A percentile compares a stretch with the other conserved stretches of the same genome.
phyloP scores from a whole-genome alignment of 78 protist species.

The Protostelium mycophagum region DNA sequence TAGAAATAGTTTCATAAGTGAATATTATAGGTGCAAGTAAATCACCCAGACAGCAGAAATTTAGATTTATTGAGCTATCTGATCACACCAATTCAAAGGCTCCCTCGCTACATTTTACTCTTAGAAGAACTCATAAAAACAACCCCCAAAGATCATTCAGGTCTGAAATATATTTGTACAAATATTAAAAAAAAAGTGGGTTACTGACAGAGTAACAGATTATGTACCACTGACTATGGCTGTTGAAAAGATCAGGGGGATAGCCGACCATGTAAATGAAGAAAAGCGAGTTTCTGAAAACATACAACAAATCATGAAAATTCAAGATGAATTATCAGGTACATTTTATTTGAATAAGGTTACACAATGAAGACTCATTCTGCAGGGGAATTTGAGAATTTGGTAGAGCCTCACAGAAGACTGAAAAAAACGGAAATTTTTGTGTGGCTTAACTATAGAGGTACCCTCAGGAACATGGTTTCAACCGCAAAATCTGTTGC shows the following conservation, averaged over 20 bases:
- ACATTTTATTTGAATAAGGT: too few relatives aligned
- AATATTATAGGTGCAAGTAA: neutral
- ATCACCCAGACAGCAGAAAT: neutral
- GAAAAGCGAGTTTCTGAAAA: neutral
- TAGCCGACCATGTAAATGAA: neutral
- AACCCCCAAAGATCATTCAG: slow-evolving; percentile 28
- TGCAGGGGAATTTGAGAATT: neutral
- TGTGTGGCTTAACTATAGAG: neutral
- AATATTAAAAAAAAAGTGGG: too few relatives aligned
- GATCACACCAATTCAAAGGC: slow-evolving; percentile 48
- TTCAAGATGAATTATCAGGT: neutral
- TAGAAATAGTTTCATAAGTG: neutral
- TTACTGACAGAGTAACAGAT: slow-evolving; percentile 19
- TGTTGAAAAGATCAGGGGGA: slow-evolving; percentile 33
- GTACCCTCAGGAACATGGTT: neutral
- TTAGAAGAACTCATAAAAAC: slow-evolving; percentile 37
- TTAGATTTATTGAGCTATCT: slow-evolving; percentile 28
- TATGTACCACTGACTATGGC: slow-evolving; percentile 28
- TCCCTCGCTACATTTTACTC: slow-evolving; percentile 46
- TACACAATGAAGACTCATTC: neutral
- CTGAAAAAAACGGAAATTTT: neutral
- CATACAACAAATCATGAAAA: neutral
- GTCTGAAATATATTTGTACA: slow-evolving; percentile 24
- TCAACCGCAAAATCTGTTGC: neutral
- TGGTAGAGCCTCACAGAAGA: neutral